These are phyloP conservation scores for Eutrema japonicum DNA, from an alignment of 345 rosid genomes.

Conservation along the genomic window DNA sequence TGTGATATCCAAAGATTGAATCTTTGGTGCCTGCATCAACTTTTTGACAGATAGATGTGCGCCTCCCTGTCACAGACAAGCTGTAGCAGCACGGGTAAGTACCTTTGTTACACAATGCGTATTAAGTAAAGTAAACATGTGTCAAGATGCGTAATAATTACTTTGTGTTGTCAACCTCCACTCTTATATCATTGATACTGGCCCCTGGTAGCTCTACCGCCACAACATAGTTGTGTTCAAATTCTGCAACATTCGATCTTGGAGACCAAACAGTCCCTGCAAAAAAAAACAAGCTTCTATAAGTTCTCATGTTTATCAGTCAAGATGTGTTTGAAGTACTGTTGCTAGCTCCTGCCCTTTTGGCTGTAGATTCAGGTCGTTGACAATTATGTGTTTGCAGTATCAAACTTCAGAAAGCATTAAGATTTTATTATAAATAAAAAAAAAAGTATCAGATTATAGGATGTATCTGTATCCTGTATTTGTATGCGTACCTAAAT, in stretches of 20 bases:
- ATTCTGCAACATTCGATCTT: slow-evolving; percentile 66
- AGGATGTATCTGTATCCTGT: slow-evolving; percentile 17
- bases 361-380: not conserved
- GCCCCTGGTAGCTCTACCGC: slow-evolving; percentile 79
- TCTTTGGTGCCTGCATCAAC: slow-evolving; percentile 38
- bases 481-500: slow-evolving; percentile 40
- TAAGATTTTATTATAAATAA: not conserved
- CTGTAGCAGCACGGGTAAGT: slow-evolving; percentile 45
- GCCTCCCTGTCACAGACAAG: slow-evolving; percentile 60
- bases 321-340: not conserved
- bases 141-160: slow-evolving; percentile 37
- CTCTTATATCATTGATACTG: slow-evolving; percentile 63
- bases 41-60: slow-evolving; percentile 44
- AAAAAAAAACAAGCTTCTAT: not conserved
- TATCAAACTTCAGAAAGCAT: not conserved
- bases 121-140: not conserved
- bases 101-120: slow-evolving; percentile 8
- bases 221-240: slow-evolving; percentile 52
- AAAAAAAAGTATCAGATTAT: not conserved
- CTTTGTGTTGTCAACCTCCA: slow-evolving; percentile 68
- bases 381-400: slow-evolving; percentile 6
- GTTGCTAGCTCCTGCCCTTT: slow-evolving; percentile 1
- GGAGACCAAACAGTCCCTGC: slow-evolving; percentile 70
- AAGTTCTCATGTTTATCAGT: not conserved
- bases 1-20: slow-evolving; percentile 52